A percentile compares a stretch with the other conserved stretches of the same genome.
Conservation (phyloP, 768 basidiomycete genomes). For the Jaapia argillacea region DNA sequence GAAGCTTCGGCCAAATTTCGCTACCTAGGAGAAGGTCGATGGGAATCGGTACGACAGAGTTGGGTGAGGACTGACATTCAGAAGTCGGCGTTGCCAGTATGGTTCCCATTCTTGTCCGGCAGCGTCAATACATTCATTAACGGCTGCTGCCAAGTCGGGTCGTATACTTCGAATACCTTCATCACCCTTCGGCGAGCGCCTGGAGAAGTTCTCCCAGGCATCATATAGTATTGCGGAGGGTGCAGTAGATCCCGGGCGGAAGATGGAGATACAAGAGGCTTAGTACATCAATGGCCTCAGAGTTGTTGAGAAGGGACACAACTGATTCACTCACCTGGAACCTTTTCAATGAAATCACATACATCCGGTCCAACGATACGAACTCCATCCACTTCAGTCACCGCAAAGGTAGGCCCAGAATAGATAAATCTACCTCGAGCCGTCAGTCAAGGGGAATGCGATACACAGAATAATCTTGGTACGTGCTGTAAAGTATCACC, state of each 20-base stretch:
- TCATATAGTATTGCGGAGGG: constrained; percentile 89
- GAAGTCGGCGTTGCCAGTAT: constrained; percentile 77
- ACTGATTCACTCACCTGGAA: constrained; percentile 62
- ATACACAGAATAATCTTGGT: not conserved
- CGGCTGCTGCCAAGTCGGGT: constrained; percentile 76
- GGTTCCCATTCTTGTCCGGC: constrained; percentile 90
- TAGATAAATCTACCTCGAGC: constrained; percentile 60
- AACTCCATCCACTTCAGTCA: constrained; percentile 86
- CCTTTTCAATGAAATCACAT: constrained; percentile 89
- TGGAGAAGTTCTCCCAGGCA: constrained; percentile 82
- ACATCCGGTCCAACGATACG: constrained; percentile 72
- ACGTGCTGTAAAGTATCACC: constrained; percentile 79
- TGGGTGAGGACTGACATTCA: constrained; percentile 46
- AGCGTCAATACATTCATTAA: constrained; percentile 89
- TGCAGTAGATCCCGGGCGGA: constrained; percentile 86
- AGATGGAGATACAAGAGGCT: constrained; percentile 77
- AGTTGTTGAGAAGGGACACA: not conserved
- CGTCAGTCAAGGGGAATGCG: not conserved
- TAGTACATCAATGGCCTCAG: constrained; percentile 1
- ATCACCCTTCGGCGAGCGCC: constrained; percentile 83
- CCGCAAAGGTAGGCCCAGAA: constrained; percentile 58
- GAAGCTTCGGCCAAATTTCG: constrained; percentile 91
- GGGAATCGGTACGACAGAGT: not conserved
- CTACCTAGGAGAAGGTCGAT: constrained; percentile 54
- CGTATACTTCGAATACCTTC: constrained; percentile 86